These are phyloP conservation scores for Curvularia sp. DNA, from an alignment of 2,329 filamentous ascomycete genomes.

Conservation along the genomic window DNA sequence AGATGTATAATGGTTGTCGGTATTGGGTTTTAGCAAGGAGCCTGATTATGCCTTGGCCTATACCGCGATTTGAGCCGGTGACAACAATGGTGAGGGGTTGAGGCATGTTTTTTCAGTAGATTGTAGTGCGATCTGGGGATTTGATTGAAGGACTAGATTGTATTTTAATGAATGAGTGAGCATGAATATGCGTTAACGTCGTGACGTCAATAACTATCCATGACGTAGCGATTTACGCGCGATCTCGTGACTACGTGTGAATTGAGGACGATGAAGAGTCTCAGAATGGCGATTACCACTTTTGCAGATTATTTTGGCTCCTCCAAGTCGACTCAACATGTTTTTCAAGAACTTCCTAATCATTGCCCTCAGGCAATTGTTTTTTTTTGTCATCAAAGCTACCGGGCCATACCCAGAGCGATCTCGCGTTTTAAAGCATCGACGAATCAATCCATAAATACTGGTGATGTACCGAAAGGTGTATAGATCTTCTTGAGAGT, in stretches of 20 bases:
- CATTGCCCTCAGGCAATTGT: neutral
- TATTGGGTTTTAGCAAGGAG: constrained; percentile 28
- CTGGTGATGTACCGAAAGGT: neutral
- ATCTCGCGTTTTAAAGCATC: neutral
- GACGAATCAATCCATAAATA: neutral
- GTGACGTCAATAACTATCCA: constrained; percentile 11
- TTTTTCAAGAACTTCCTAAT: neutral
- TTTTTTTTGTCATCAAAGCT: neutral
- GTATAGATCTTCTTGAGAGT: neutral
- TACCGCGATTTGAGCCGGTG: constrained; percentile 33
- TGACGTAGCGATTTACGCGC: constrained; percentile 11
- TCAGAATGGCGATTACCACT: neutral
- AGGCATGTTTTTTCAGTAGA: constrained; percentile 13
- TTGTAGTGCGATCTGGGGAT: neutral
- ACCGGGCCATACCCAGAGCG: neutral
- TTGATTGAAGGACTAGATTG: neutral
- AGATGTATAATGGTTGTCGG: constrained; percentile 23
- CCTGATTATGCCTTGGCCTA: constrained; percentile 33
- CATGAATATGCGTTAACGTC: neutral
- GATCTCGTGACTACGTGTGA: neutral
- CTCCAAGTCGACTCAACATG: no score
- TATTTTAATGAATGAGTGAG: neutral
- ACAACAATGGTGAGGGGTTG: constrained; percentile 29
- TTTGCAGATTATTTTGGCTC: neutral
- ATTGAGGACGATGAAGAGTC: neutral